phyloP scores from a whole-genome alignment of 2,329 filamentous ascomycete genomes.

The Celoporthe dispersa region DNA sequence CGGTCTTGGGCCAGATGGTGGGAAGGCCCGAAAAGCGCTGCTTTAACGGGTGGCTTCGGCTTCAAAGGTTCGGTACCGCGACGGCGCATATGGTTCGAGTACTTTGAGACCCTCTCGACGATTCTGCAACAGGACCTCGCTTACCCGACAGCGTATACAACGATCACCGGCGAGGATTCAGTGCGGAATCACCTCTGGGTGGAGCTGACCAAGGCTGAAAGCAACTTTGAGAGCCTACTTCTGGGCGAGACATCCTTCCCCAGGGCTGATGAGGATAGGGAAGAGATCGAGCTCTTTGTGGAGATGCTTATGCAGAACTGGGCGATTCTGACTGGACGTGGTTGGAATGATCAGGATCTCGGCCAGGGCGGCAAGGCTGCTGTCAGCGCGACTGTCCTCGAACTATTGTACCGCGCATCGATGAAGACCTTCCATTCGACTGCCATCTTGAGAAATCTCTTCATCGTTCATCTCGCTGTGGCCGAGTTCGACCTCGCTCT shows the following conservation, averaged over 20 bases:
- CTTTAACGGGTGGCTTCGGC: constrained; percentile 59
- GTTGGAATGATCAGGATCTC: constrained; percentile 80
- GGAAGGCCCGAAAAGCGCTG: constrained; percentile 52
- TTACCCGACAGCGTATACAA: constrained; percentile 56
- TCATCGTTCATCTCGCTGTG: constrained; percentile 82
- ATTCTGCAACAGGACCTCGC: constrained; percentile 70
- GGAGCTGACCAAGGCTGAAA: constrained; percentile 80
- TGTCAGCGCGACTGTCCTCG: constrained; percentile 76
- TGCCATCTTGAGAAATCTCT: constrained; percentile 81
- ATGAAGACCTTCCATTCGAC: constrained; percentile 97
- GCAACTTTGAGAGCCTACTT: constrained; percentile 77
- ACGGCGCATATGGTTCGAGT: constrained; percentile 79
- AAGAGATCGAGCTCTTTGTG: constrained; percentile 82
- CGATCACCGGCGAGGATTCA: constrained; percentile 53
- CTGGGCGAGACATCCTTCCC: constrained; percentile 83
- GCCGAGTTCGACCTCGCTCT: constrained; percentile 92
- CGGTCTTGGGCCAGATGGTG: constrained; percentile 74
- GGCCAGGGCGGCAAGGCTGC: constrained; percentile 79
- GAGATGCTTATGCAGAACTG: constrained; percentile 83
- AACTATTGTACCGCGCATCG: constrained; percentile 86
- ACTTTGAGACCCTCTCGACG: constrained; percentile 79
- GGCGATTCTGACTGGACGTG: constrained; percentile 76
- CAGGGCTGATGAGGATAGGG: constrained; percentile 76
- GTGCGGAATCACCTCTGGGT: constrained; percentile 67
- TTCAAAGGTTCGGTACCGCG: constrained; percentile 64